Base-by-base conservation (phyloP, 805 yeast genomes). In the Spathaspora arborariae region DNA sequence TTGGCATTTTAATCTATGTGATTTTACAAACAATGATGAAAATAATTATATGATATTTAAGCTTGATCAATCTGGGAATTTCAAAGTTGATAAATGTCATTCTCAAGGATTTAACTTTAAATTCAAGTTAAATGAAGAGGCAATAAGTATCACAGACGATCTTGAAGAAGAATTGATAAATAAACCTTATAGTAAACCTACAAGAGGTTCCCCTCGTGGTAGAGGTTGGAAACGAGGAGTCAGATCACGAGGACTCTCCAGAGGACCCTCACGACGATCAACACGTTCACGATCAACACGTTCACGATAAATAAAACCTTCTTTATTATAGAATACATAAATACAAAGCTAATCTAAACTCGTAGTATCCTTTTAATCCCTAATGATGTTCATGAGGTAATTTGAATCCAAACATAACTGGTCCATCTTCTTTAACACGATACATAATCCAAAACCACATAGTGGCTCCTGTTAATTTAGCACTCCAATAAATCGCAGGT, bases 371-470 rank as follows among this genome's bases (percentile, higher is more conserved):
- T 24, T 24, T 4, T 30, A 24, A 24, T 24, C 27, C 27, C 40
- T 57, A 66, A 50, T 67, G 71, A 51, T 64, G 64, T 56, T 68
- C 72, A 47, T 67, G 67, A 37, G 73, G 72, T 53, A 64, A 60
- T 52, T 66, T 66, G 45, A 60, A 60, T 24, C 71, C 85, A 52
- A 75, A 68, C 79, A 82, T 79, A 33, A 79, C 81, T 58, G 78
- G 74, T 54, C 82, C 82, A 57, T 82, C 92, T 62, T 85, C 82
- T 68, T 84, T 82, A 39, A 86, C 74, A 64, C 96, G 76, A 75
- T 85, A 88, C 60, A 88, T 75, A 51, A 88, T 78, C 87, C 92
- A 88, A 67, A 87, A 88, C 87, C 94, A 86, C 88, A 86, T 84
- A 45, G 90, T 76, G 35, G 92, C 96, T 9, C 96, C 96, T 38